Conservation (phyloP, 352 stramenopile genomes). For the Saprolegnia diclina region DNA sequence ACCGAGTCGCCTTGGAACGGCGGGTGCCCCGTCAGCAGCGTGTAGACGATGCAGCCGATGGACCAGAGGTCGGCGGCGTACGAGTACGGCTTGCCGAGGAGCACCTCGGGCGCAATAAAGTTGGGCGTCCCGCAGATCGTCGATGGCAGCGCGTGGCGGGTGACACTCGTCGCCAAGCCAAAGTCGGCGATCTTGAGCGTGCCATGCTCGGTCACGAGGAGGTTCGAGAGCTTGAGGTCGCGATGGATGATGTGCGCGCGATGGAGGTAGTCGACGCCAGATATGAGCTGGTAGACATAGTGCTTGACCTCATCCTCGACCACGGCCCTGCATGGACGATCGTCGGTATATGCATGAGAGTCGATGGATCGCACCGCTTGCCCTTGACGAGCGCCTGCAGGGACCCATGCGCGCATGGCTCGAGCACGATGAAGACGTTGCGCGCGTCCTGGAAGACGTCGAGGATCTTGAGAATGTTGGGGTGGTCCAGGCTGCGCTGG, state of each 20-base stretch:
- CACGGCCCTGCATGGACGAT: background rate
- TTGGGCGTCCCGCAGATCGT: constrained; percentile 81
- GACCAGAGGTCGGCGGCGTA: constrained; percentile 75
- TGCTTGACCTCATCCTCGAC: constrained; percentile 11
- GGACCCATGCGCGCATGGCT: constrained; percentile 51
- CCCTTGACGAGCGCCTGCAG: constrained; percentile 32
- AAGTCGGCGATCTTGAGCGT: constrained; percentile 26
- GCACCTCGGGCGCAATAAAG: constrained; percentile 72
- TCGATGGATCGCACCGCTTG: background rate
- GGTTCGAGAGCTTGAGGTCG: constrained; percentile 72
- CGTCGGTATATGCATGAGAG: background rate
- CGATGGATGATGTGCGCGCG: constrained; percentile 57
- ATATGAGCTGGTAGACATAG: constrained; percentile 27
- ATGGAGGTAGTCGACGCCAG: constrained; percentile 57
- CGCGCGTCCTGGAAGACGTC: constrained; percentile 67
- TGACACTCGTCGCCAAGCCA: constrained; percentile 33
- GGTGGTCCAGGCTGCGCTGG: constrained; percentile 51
- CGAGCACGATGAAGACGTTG: constrained; percentile 72
- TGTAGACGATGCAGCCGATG: constrained; percentile 72
- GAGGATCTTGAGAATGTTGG: constrained; percentile 47
- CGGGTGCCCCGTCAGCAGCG: constrained; percentile 51
- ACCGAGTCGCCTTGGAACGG: constrained; percentile 73
- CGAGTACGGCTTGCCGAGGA: constrained; percentile 46
- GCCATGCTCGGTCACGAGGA: constrained; percentile 43
- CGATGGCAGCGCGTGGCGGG: constrained; percentile 32